Percentiles rank a stretch among this genome's conserved stretches.
These are phyloP conservation scores for Galeopsis tetrahit DNA, from an alignment of 257 asterid species.

Conservation along the genomic window DNA sequence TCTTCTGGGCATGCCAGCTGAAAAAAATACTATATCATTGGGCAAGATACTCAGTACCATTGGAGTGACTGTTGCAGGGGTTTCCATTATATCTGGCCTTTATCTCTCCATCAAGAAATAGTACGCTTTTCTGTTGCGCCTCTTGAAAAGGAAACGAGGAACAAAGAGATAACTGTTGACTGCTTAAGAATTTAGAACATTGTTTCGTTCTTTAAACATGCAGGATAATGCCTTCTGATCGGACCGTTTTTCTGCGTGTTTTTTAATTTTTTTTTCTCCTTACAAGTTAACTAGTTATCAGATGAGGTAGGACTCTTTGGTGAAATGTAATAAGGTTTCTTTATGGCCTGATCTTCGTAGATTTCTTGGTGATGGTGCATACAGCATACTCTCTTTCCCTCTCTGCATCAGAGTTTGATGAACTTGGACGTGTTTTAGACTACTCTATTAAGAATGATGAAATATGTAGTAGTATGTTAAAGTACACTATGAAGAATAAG, in stretches of 20 bases:
- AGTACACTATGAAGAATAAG: too few species aligned
- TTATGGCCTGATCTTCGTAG: conserved; percentile 1
- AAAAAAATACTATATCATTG: conserved; percentile 40
- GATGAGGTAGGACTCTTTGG: background rate
- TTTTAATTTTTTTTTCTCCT: background rate
- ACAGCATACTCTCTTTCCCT: background rate
- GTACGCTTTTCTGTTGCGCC: background rate
- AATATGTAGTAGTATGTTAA: too few species aligned
- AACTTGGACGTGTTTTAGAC: background rate
- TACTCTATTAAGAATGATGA: background rate
- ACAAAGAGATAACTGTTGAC: background rate
- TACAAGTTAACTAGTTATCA: background rate
- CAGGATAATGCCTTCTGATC: conserved; percentile 4
- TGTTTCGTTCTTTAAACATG: conserved; percentile 25
- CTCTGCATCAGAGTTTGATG: background rate
- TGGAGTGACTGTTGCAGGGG: conserved; percentile 78
- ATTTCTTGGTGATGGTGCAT: background rate
- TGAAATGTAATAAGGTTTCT: background rate
- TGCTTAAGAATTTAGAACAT: conserved; percentile 5
- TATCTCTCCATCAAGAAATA: conserved; percentile 75
- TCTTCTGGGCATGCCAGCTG: conserved; percentile 55
- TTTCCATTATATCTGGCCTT: conserved; percentile 65
- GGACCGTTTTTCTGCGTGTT: background rate
- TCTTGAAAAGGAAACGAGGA: conserved; percentile 6
- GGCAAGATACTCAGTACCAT: conserved; percentile 51